A percentile compares a stretch with the other conserved stretches of the same genome.
These are phyloP conservation scores for Metschnikowia hibisci DNA, from an alignment of 805 yeast species.

Conservation along the genomic window DNA sequence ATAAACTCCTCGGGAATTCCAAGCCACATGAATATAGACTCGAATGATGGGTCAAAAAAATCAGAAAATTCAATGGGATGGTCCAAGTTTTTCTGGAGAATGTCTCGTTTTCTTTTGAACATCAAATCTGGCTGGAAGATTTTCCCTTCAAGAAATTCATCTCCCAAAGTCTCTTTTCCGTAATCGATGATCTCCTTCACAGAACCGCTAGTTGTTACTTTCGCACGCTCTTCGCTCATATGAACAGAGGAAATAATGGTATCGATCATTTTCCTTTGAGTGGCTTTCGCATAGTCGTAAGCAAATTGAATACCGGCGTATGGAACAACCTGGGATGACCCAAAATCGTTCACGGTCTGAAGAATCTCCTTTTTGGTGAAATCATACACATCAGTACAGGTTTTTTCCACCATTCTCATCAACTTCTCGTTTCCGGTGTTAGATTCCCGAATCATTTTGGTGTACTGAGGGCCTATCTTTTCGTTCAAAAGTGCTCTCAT, in stretches of 20 bases:
- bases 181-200: constrained; percentile 59
- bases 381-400: constrained; percentile 56
- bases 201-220: constrained; percentile 51
- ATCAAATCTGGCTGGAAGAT: constrained; percentile 69
- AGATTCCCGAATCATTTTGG: constrained; percentile 49
- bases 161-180: constrained; percentile 66
- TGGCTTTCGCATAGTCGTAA: constrained; percentile 63
- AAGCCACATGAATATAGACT: constrained; percentile 49
- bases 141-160: constrained; percentile 53
- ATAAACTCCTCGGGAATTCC: constrained; percentile 35
- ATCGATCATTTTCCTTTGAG: constrained; percentile 65
- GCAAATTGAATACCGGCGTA: constrained; percentile 63
- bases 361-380: constrained; percentile 52
- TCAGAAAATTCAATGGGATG: constrained; percentile 64
- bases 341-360: constrained; percentile 48
- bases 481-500: constrained; percentile 46
- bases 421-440: constrained; percentile 54
- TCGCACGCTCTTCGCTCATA: constrained; percentile 66
- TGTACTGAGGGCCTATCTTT: constrained; percentile 61
- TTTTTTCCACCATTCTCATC: constrained; percentile 58
- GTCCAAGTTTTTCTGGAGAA: constrained; percentile 52
- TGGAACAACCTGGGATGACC: constrained; percentile 47
- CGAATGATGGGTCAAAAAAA: constrained; percentile 72
- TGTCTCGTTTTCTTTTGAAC: constrained; percentile 75
- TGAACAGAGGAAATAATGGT: constrained; percentile 62